A percentile compares a stretch with the other conserved stretches of the same genome.
phyloP scores from a whole-genome alignment of 2,329 filamentous ascomycete species.

The Ophiostoma triangulosporum region DNA sequence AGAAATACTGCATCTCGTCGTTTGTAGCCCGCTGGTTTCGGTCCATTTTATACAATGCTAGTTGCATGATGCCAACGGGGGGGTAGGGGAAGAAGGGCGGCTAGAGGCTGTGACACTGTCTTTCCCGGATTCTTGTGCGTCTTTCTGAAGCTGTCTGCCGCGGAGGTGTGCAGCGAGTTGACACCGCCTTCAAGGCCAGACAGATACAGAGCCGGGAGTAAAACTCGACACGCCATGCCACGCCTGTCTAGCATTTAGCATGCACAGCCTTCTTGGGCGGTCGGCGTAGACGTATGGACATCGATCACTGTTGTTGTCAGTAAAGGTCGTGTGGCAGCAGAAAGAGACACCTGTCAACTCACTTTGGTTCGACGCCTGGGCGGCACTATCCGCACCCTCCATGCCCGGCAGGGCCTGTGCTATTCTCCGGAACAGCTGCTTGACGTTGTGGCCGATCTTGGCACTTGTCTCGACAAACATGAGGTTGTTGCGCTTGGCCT shows the following conservation, averaged over 20 bases:
- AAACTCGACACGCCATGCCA: neutral
- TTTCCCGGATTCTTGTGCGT: neutral
- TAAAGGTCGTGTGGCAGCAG: conserved; percentile 11
- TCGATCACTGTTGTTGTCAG: conserved; percentile 60
- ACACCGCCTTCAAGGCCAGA: neutral
- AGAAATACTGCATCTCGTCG: neutral
- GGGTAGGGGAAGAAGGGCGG: neutral
- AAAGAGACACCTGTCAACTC: neutral
- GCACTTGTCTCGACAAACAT: conserved; percentile 99
- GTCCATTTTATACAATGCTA: conserved; percentile 10
- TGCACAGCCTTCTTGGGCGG: conserved; percentile 60
- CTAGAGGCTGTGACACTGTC: neutral
- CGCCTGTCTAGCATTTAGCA: conserved; percentile 31
- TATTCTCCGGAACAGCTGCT: conserved; percentile 94
- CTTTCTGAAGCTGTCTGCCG: neutral
- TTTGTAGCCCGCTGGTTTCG: neutral
- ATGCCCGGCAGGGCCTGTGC: conserved; percentile 94
- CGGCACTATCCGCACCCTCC: conserved; percentile 76
- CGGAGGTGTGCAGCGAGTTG: neutral
- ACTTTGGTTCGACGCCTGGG: conserved; percentile 65
- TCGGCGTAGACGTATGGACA: conserved; percentile 66
- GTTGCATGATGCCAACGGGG: conserved; percentile 5
- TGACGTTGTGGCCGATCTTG: conserved; percentile 96
- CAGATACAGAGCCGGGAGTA: neutral
- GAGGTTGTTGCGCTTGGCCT: conserved; percentile 92